Evolutionary conservation across 371 early-diverging fungal species (phyloP), one percentile per base, ranked within the genome.

Genomic region (Thermomucor indicae-seudaticae): DNA sequence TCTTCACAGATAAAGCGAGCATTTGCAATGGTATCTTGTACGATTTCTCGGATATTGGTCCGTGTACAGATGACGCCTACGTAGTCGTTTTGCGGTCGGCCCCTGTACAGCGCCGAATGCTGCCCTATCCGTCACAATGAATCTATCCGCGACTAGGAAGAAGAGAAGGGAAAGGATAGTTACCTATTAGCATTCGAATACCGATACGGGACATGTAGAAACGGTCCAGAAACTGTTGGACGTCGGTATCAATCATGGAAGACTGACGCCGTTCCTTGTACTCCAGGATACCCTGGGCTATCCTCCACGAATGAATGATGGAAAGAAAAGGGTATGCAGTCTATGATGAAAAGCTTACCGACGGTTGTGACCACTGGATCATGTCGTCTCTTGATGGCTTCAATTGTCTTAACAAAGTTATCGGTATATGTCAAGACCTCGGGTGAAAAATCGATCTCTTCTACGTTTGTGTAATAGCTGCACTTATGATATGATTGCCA

Each of bases 171-270:
- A 41, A 52, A 57, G 57, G 79, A 69, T 88, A n/a, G n/a, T n/a
- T n/a, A n/a, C n/a, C 96, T 53, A 95, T 91, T 35, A 97, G 75
- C 93, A 96, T 93, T 52, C 98, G 88, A 56, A 97, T 96, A 14
- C 98, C 98, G 54, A 97, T 97, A 37, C 98, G 89, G 23, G 94
- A 93, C 86, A 96, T 86, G 75, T 95, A 96, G 70, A 97, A 97
- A n/a, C 95, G 84, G 70, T 96, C 96, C 54, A 97, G 70, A 62
- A 97, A 97, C 23, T 81, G 76, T 68, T 97, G 96, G 7, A 95
- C 79, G 40, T 87, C 91, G 30, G 81, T 83, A 60, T 94, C 92
- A 27, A 92, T 83, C 16, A 66, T 37, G 7, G 69, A 58, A 3
- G 75, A 75, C 41, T 67, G 79, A 52, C 61, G 82, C 58, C 68